Base-by-base conservation (phyloP, 495 filamentous ascomycete species). In the Lichina pygmaea region DNA sequence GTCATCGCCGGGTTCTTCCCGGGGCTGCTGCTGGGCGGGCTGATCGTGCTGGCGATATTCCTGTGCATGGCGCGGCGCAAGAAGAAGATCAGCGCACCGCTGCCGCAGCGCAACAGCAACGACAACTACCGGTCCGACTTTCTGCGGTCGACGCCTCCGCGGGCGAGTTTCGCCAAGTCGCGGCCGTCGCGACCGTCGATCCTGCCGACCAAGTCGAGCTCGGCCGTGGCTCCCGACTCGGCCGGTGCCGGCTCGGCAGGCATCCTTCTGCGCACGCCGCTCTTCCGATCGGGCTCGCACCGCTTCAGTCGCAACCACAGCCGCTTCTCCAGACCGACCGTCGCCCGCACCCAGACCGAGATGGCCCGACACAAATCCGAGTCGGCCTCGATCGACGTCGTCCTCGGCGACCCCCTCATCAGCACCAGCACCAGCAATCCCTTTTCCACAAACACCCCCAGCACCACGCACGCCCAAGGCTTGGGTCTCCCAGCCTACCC, bases 1-100 rank as follows among this genome's bases (percentile, higher is more conserved):
- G 55, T 78, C 38, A 53, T 67, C 15, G 71, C 66, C 15, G 75
- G 74, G 15, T 73, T 80, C 59, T 73, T 80, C 51, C 70, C 75
- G 6, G 75, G 76, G 8, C 55, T 72, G 8, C 38, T 72, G 15
- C 53, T 68, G 41, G 76, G 73, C 11, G 62, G 60, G n/a, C 49
- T 72, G 7, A 46, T 62, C 15, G 57, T 62, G 10, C 52, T 68
- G 12, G 48, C 70, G 2, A 51, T 63, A 34, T 52, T 66, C 31
- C 53, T 67, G 45, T 66, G 62, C 42, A 48, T 66, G 46, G 55
- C 50, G 44, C 33, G 54, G 55, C 46, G 55, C 53, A 15, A 34
- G 43, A 34, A 16, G 32, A 44, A 39, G 34, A 37, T 24, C 32
- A 13, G 43, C 12, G 46, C 38, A 36, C 46, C 63, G 63, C 1